Percentiles rank a stretch among this genome's conserved stretches.
phyloP scores from a whole-genome alignment of 2,329 filamentous ascomycete species.

The Akanthomyces dipterigenus region DNA sequence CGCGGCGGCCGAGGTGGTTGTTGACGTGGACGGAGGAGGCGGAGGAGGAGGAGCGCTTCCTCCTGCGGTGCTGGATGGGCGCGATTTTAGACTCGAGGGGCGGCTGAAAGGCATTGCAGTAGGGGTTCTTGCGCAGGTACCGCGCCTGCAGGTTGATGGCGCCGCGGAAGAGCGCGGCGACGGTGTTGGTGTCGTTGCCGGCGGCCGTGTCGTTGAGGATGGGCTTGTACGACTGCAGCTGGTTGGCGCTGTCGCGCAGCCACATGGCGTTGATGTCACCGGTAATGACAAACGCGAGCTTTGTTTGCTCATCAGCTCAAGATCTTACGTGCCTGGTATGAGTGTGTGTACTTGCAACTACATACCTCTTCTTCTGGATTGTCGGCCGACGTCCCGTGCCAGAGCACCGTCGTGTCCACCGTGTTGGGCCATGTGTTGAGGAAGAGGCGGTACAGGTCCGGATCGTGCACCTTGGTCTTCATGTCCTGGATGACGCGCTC shows the following conservation, averaged over 20 bases:
- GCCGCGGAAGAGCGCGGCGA: conserved; percentile 65
- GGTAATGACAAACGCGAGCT: conserved; percentile 74
- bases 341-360: no score
- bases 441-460: conserved; percentile 66
- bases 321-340: no score
- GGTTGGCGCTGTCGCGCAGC: conserved; percentile 81
- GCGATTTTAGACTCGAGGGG: conserved; percentile 57
- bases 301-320: neutral
- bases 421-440: conserved; percentile 70
- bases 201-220: conserved; percentile 48
- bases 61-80: conserved; percentile 21
- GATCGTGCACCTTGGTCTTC: conserved; percentile 63
- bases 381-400: conserved; percentile 54
- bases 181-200: conserved; percentile 32
- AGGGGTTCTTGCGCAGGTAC: conserved; percentile 64
- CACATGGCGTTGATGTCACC: conserved; percentile 91
- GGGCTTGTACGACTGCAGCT: conserved; percentile 67
- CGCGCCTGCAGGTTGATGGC: conserved; percentile 71
- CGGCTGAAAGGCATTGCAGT: conserved; percentile 93
- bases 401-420: conserved; percentile 64
- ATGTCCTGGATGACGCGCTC: conserved; percentile 69
- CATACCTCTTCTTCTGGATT: conserved; percentile 51
- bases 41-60: conserved; percentile 13
- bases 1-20: conserved; percentile 29
- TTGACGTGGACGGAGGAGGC: no score